These are phyloP conservation scores for Mucor indicus DNA, from an alignment of 371 early-diverging fungal species.

Conservation along the genomic window DNA sequence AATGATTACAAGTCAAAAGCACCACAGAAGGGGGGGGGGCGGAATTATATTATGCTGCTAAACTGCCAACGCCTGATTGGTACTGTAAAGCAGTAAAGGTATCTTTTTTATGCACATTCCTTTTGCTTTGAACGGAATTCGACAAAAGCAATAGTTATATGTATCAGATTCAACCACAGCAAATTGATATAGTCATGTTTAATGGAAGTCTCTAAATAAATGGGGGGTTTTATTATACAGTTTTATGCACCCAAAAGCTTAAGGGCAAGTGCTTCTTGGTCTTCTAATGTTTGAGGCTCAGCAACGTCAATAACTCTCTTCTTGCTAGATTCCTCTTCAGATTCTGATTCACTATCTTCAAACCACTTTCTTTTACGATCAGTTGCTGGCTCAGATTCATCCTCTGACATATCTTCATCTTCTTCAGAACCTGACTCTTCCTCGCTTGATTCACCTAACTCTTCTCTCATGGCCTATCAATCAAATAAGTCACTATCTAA, in stretches of 20 bases:
- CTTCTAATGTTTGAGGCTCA: constrained; percentile 62
- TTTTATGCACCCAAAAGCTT: constrained; percentile 30
- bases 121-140: too few relatives aligned
- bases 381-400: constrained; percentile 23
- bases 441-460: constrained; percentile 14
- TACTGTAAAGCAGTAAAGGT: too few relatives aligned
- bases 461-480: constrained; percentile 15
- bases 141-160: too few relatives aligned
- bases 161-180: too few relatives aligned
- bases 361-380: constrained; percentile 41
- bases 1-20: too few relatives aligned
- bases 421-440: constrained; percentile 24
- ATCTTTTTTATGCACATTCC: too few relatives aligned
- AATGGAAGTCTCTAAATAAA: too few relatives aligned
- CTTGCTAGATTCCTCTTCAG: constrained; percentile 44
- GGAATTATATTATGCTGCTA: too few relatives aligned
- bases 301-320: constrained; percentile 58
- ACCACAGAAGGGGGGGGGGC: too few relatives aligned
- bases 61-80: too few relatives aligned
- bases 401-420: constrained; percentile 22
- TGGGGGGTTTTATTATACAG: too few relatives aligned
- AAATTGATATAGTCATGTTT: too few relatives aligned
- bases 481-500: background rate
- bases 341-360: constrained; percentile 21
- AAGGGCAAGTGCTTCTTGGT: constrained; percentile 24